Evolutionary conservation across 1,284 basidiomycete genomes (phyloP), one percentile per base, ranked within the genome.

Genomic region (Anthracocystis panici-leucophaei): DNA sequence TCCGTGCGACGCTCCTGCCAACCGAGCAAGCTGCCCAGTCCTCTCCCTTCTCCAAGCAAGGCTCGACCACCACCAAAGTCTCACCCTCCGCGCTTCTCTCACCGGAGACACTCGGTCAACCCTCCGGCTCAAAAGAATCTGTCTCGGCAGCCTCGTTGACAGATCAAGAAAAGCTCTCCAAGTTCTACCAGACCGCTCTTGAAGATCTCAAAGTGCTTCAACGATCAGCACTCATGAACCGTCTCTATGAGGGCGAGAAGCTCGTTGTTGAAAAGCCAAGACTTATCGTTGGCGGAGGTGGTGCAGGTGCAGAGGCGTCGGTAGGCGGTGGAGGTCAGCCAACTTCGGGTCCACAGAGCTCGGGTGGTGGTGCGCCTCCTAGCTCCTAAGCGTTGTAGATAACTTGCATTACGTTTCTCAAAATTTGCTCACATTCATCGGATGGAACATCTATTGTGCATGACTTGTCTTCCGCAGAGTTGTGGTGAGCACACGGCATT

Each of bases 191-290:
- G 45, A 66, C 76, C 8, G 76, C 75, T 9, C 57, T 77, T 12
- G 80, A 81, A 31, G 83, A 84, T 49, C 72, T 84, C 56, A 75
- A 81, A 63, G 78, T 73, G 46, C 66, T 85, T n/a, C 70, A 80
- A 54, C 72, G 83, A 20, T 80, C 83, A 14, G 83, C 83, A 14
- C 64, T 85, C 33, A 78, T 77, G 65, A 85, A 84, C 62, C 58
- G 78, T 14, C 60, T 85, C 59, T 85, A 85, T 63, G 79, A 80
- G 45, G 82, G 81, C 25, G 82, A 84, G 66, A 77, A 76, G 62
- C 76, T 85, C 6, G 83, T 85, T 5, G 82, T 85, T 2, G 83
- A 85, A 58, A 65, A 75, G 67, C 81, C 81, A 38, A 65, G 53
- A 38, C 59, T 82, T 23, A 78, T 82, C 46, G 54, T 81, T 23